phyloP scores from a whole-genome alignment of 805 yeast species.

The Pichia sporocuriosa region DNA sequence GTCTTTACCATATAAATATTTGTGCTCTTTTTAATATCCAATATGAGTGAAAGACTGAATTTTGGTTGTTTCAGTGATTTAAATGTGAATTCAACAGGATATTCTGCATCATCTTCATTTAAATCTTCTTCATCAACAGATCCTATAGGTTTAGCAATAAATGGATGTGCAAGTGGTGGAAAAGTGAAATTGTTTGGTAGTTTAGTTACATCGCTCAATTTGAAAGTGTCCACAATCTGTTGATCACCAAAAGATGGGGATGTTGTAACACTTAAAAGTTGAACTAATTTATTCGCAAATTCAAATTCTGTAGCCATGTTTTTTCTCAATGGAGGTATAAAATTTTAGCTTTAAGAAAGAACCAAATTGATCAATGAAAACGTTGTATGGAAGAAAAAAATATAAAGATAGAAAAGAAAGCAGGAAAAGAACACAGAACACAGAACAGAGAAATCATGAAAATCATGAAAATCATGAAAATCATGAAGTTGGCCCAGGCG shows the following conservation, averaged over 20 bases:
- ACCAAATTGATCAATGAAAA: too few relatives aligned
- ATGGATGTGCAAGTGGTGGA: conserved; percentile 7
- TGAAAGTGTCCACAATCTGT: conserved; percentile 1
- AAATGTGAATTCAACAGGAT: conserved; percentile 24
- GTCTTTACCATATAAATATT: conserved; percentile 34
- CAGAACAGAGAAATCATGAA: too few relatives aligned
- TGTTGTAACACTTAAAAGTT: conserved; percentile 17
- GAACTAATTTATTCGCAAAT: conserved; percentile 35
- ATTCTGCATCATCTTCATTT: neutral
- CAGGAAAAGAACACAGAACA: too few relatives aligned
- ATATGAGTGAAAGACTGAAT: conserved; percentile 32
- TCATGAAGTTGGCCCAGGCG: too few relatives aligned
- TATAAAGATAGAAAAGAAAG: too few relatives aligned
- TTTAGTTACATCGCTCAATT: neutral
- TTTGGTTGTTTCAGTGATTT: conserved; percentile 73
- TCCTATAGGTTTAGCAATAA: neutral
- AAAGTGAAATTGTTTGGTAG: conserved; percentile 6
- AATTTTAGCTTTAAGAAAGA: too few relatives aligned
- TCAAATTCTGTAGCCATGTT: conserved; percentile 31
- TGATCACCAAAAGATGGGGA: conserved; percentile 1
- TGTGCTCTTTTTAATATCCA: conserved; percentile 18
- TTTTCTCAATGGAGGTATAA: neutral
- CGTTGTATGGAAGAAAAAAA: too few relatives aligned
- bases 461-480: too few relatives aligned
- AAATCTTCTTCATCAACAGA: neutral